These are phyloP conservation scores for Drechslerella coelobrocha DNA, from an alignment of 2,329 filamentous ascomycete species.

Conservation along the genomic window DNA sequence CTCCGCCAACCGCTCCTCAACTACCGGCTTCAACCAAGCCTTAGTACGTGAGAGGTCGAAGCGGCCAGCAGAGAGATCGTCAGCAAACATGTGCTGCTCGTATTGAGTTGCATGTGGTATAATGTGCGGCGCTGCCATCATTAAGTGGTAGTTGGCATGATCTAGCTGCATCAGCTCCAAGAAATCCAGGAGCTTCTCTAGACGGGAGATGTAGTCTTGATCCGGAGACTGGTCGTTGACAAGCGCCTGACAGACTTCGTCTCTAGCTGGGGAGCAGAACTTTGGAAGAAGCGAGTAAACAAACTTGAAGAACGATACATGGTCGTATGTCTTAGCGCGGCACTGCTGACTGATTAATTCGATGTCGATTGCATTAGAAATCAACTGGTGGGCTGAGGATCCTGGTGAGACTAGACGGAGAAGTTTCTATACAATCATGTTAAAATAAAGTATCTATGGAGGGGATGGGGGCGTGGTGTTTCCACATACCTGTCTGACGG, in stretches of 20 bases:
- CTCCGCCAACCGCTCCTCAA: conserved; percentile 71
- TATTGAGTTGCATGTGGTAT: conserved; percentile 75
- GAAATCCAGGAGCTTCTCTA: conserved; percentile 76
- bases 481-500: conserved; percentile 52
- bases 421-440: conserved; percentile 64
- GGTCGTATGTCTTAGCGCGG: conserved; percentile 75
- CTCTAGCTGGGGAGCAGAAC: conserved; percentile 80
- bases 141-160: conserved; percentile 80
- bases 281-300: conserved; percentile 78
- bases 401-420: conserved; percentile 73
- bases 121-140: conserved; percentile 73
- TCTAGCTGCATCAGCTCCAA: conserved; percentile 80
- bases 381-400: conserved; percentile 75
- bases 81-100: conserved; percentile 74
- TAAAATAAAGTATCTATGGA: conserved; percentile 2
- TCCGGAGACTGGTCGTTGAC: conserved; percentile 63
- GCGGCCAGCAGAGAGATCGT: conserved; percentile 67
- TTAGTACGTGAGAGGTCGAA: conserved; percentile 68
- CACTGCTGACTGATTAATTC: conserved; percentile 75
- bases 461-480: no score
- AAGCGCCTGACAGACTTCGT: conserved; percentile 74
- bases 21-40: conserved; percentile 70
- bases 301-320: conserved; percentile 78
- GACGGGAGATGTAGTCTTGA: conserved; percentile 74
- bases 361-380: conserved; percentile 76